A percentile compares a stretch with the other conserved stretches of the same genome.
These are phyloP conservation scores for Pontederia crassipes DNA, from an alignment of 176 grass and related monocot genomes.

Conservation along the genomic window DNA sequence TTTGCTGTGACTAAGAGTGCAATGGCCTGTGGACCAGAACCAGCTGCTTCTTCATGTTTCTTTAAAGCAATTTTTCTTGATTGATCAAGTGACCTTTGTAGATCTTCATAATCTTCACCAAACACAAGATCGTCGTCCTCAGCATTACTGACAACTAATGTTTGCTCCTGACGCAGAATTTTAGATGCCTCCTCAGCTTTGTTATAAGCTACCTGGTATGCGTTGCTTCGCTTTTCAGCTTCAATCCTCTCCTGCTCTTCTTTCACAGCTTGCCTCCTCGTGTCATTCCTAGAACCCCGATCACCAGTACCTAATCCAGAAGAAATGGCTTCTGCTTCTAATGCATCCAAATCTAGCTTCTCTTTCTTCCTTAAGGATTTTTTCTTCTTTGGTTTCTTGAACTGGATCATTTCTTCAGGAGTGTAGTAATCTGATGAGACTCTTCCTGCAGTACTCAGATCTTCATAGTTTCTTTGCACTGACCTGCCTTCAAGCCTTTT, in stretches of 20 bases:
- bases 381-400: slow-evolving; percentile 99
- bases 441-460: slow-evolving; percentile 50
- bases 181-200: slow-evolving; percentile 75
- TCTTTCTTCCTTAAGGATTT: slow-evolving; percentile 93
- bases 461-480: slow-evolving; percentile 45
- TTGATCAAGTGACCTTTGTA: slow-evolving; percentile 78
- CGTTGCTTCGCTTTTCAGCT: slow-evolving; percentile 62
- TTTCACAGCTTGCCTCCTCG: slow-evolving; percentile 38
- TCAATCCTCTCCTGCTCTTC: slow-evolving; percentile 66
- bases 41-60: slow-evolving; percentile 44
- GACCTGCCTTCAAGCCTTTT: slow-evolving; percentile 61
- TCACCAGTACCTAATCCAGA: slow-evolving; percentile 67
- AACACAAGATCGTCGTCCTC: slow-evolving; percentile 56
- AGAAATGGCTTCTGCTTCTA: slow-evolving; percentile 80
- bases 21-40: slow-evolving; percentile 47
- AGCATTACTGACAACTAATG: slow-evolving; percentile 14
- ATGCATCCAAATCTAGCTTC: slow-evolving; percentile 74
- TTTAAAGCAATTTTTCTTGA: slow-evolving; percentile 67
- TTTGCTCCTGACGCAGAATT: slow-evolving; percentile 57
- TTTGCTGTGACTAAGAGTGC: slow-evolving; percentile 42
- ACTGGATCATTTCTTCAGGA: slow-evolving; percentile 77
- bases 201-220: slow-evolving; percentile 59
- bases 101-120: slow-evolving; percentile 88
- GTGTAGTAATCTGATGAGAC: slow-evolving; percentile 71
- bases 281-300: slow-evolving; percentile 73